Evolutionary conservation across 352 stramenopile genomes (phyloP).

Genomic region (Aphanomyces cochlioides): DNA sequence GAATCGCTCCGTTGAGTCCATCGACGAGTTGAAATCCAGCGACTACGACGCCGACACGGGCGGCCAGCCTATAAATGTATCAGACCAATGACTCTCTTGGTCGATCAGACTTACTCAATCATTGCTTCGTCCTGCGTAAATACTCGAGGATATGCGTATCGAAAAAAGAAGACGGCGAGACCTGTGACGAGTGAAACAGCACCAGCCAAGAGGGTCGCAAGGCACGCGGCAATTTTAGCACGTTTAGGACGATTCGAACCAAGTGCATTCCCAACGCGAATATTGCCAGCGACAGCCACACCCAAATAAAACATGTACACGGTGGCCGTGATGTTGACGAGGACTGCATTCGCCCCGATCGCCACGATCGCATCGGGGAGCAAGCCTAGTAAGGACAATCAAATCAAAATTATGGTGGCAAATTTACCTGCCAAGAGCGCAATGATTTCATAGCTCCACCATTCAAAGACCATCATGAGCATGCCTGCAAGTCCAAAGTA

Average conservation of each 20-base stretch:
- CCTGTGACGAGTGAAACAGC: constrained; percentile 31
- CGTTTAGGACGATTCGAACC: constrained; percentile 22
- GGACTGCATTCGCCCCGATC: constrained; percentile 81
- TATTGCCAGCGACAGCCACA: constrained; percentile 60
- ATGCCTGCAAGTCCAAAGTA: constrained; percentile 73
- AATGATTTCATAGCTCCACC: constrained; percentile 73
- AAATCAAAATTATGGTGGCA: not conserved
- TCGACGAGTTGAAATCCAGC: constrained; percentile 76
- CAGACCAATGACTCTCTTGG: not conserved
- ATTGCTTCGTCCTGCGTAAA: constrained; percentile 42
- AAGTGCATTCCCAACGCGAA: constrained; percentile 62
- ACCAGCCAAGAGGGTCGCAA: constrained; percentile 23
- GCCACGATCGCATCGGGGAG: constrained; percentile 69
- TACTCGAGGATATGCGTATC: constrained; percentile 34
- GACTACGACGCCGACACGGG: constrained; percentile 35
- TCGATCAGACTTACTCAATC: constrained; percentile 18
- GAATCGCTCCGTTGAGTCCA: constrained; percentile 56
- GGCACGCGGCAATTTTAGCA: constrained; percentile 16
- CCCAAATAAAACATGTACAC: constrained; percentile 69
- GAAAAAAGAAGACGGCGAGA: constrained; percentile 31
- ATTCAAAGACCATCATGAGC: constrained; percentile 85
- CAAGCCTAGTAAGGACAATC: constrained; percentile 37
- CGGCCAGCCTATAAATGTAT: constrained; percentile 20
- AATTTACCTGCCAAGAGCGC: constrained; percentile 48
- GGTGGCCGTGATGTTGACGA: constrained; percentile 69